Evolutionary conservation across 2,329 filamentous ascomycete genomes (phyloP), one percentile per base, ranked within the genome.

Genomic region (Neonectria magnoliae): DNA sequence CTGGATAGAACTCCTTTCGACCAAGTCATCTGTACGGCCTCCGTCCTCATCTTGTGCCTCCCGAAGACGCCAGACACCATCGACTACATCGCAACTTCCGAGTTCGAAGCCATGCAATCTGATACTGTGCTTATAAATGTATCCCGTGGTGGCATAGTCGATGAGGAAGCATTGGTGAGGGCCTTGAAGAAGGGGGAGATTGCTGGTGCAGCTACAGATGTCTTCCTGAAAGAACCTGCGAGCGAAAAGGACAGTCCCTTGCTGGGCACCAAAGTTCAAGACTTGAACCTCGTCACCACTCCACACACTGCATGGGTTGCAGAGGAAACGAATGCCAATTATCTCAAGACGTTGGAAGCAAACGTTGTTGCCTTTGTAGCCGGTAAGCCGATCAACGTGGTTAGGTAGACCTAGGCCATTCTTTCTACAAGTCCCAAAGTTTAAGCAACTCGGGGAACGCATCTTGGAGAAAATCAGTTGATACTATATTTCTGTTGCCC

Each of bases 141-240:
- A 27, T 54, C 57, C 11, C 57, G 57, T 1, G 50, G 57, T 10
- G 57, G 57, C 1, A 55, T 38, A 29, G 57, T 60, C 2, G n/a
- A 60, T 4, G 57, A 60, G 11, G 57, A 41, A 10, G 50, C 57
- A 2, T 29, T 60, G 2, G 29, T 60, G 5, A 47, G 16, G 13
- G 57, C 41, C 9, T 41, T 60, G 13, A 41, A 54, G 16, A 13
- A 60, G 2, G 18, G 57, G 3, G 14, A 48, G 1, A 60, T 60
- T 22, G 57, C 57, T 10, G 57, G 57, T 10, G 57, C 57, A 10
- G 57, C 57, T 5, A 60, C 50, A 9, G 57, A 60, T 25, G 57
- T 60, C 8, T 60, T 29, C n/a, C 14, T 25, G 7, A 38, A 60
- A 31, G 57, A 60, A 20, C 57, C 57, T 6, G 50, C 13, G 5